Base-by-base conservation (phyloP, 805 yeast genomes). In the Wickerhamiella qilinensis region DNA sequence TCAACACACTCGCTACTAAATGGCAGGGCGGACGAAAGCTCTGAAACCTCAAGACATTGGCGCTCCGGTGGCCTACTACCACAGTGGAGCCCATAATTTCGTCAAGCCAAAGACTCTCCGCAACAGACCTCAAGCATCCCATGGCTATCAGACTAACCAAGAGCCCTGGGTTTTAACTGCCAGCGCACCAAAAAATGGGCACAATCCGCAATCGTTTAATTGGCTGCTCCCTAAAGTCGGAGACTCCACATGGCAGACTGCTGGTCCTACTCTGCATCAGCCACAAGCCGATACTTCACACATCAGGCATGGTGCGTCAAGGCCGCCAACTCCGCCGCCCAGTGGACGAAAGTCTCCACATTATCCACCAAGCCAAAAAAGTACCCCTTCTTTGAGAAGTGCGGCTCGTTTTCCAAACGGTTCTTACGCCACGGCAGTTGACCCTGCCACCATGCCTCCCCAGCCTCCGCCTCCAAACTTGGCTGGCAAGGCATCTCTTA, bases 401-500 rank as follows among this genome's bases (percentile, higher is more conserved):
- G 6, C 25, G 25, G 25, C 25, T 11, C 25, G 25, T 11, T 22
- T 22, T 11, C 25, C 25, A 6, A 22, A 22, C 11, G 25, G 25
- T 11, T 7, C 25, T 6, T 11, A 22, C 25, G 11, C 25, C 9
- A 6, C 6, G 9, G 25, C 25, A 7, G 25, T 22, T 6, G 31
- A 14, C 14, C 31, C 31, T 6, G 31, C 31, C 7, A 8, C 31
- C 31, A 28, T 28, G 15, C 15, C 31, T 15, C 15, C 31, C 15
- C 17, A 14, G 17, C 31, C 15, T 6, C 31, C 15, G 31, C 31
- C 31, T 8, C 31, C 15, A 14, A 7, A 14, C 15, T 14, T 28
- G 6, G 7, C 9, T 11, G 25, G 25, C 33, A 18, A 22, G 9
- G 17, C 43, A 1, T 18, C 22, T 4, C 39, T 46, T 3, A 37